phyloP scores from a whole-genome alignment of 306 rosid genomes.

The Spatholobus suberectus region DNA sequence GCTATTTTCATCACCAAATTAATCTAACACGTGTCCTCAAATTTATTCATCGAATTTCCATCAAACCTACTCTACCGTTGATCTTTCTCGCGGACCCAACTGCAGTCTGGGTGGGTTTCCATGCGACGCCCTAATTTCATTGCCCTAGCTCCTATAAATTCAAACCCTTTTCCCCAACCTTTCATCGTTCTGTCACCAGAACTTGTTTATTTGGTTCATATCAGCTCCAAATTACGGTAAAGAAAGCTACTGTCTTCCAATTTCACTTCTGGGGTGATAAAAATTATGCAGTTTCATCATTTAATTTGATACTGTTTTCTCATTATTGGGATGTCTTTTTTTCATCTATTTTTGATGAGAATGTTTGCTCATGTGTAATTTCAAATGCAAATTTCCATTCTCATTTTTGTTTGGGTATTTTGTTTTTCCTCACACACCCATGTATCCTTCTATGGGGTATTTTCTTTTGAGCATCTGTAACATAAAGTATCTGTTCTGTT shows the following conservation, averaged over 20 bases:
- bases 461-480: no score
- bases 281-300: not conserved
- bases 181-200: not conserved
- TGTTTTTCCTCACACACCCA: not conserved
- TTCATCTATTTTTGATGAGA: not conserved
- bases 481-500: no score
- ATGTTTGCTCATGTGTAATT: not conserved
- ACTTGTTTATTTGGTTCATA: not conserved
- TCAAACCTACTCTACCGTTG: not conserved
- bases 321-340: not conserved
- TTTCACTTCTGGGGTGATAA: not conserved
- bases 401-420: not conserved
- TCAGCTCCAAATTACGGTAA: not conserved
- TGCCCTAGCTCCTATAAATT: conserved; percentile 36
- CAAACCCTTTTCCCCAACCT: not conserved
- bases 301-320: not conserved
- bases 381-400: not conserved
- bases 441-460: not conserved
- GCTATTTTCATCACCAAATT: not conserved
- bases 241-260: not conserved
- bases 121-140: conserved; percentile 50
- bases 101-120: not conserved
- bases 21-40: not conserved
- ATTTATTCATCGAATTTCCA: not conserved
- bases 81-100: not conserved